These are phyloP conservation scores for Xylaria palmicola DNA, from an alignment of 495 filamentous ascomycete species.

Conservation along the genomic window DNA sequence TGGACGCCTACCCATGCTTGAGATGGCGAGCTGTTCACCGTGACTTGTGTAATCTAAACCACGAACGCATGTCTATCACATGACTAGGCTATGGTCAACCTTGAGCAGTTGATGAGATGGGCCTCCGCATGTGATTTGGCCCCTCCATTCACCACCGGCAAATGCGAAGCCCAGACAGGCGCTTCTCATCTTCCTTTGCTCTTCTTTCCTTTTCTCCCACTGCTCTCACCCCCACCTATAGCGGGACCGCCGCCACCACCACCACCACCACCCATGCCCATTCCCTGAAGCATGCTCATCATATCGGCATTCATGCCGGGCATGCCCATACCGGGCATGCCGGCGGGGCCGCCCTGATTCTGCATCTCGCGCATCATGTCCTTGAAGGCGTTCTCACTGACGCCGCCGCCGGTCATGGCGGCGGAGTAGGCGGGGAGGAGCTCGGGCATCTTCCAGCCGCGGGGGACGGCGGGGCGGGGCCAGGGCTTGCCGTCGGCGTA, in stretches of 20 bases:
- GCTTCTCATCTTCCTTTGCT: slow-evolving; percentile 41
- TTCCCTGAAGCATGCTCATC: slow-evolving; percentile 42
- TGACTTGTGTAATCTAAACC: slow-evolving; percentile 1
- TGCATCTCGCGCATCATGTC: slow-evolving; percentile 98
- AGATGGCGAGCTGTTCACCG: background rate
- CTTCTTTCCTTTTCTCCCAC: slow-evolving; percentile 48
- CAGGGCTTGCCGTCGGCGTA: slow-evolving; percentile 52
- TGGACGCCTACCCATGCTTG: background rate
- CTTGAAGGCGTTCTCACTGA: slow-evolving; percentile 93
- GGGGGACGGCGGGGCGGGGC: slow-evolving; percentile 71
- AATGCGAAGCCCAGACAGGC: background rate
- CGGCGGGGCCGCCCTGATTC: slow-evolving; percentile 45
- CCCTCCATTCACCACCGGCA: background rate
- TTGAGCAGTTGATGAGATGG: background rate
- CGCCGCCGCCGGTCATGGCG: slow-evolving; percentile 87
- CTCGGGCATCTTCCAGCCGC: slow-evolving; percentile 86
- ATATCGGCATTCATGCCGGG: slow-evolving; percentile 39
- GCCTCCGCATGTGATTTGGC: background rate
- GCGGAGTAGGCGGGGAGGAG: slow-evolving; percentile 84
- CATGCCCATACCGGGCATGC: slow-evolving; percentile 46
- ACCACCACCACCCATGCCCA: slow-evolving; percentile 30
- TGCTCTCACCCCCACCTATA: slow-evolving; percentile 20
- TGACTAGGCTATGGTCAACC: background rate
- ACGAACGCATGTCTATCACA: background rate
- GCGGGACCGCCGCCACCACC: slow-evolving; percentile 24